Conservation (phyloP, 768 basidiomycete genomes). For the Amanita muscaria region DNA sequence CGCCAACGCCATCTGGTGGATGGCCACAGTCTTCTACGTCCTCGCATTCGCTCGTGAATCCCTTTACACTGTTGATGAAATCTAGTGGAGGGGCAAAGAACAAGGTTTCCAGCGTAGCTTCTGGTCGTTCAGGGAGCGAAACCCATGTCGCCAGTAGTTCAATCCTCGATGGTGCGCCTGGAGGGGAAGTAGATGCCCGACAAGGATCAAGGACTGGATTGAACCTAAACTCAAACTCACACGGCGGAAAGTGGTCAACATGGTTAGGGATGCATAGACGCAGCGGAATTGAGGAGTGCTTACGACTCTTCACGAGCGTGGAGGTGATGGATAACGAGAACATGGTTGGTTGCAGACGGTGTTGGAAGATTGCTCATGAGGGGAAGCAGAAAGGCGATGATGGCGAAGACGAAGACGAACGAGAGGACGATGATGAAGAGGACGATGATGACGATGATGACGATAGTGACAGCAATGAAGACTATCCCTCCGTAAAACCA, state of each 20-base stretch:
- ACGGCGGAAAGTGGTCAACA: slow-evolving; percentile 23
- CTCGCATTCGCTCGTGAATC: background rate
- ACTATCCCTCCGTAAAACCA: background rate
- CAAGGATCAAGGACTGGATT: background rate
- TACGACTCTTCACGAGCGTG: slow-evolving; percentile 86
- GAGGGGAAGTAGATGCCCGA: too few species aligned
- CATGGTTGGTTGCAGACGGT: slow-evolving; percentile 85
- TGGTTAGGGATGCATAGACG: slow-evolving; percentile 42
- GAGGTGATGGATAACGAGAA: slow-evolving; percentile 92
- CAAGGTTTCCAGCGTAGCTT: too few species aligned
- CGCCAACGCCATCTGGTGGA: slow-evolving; percentile 19
- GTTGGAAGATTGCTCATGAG: slow-evolving; percentile 85
- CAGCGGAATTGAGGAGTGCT: slow-evolving; percentile 65
- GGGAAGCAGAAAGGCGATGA: slow-evolving; percentile 27
- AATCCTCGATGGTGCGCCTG: too few species aligned
- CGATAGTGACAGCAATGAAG: background rate
- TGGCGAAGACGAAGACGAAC: slow-evolving; percentile 23
- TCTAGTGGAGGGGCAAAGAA: background rate
- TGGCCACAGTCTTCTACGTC: background rate
- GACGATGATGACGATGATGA: slow-evolving; percentile 9
- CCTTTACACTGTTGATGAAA: slow-evolving; percentile 3
- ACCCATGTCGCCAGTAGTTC: too few species aligned
- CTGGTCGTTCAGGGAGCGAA: too few species aligned
- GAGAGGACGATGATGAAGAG: slow-evolving; percentile 15
- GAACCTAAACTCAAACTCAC: background rate